Percentiles rank a stretch among this genome's conserved stretches.
Evolutionary conservation across 202 grass and related monocot species (phyloP).

Genomic region (Digitaria exilis): DNA sequence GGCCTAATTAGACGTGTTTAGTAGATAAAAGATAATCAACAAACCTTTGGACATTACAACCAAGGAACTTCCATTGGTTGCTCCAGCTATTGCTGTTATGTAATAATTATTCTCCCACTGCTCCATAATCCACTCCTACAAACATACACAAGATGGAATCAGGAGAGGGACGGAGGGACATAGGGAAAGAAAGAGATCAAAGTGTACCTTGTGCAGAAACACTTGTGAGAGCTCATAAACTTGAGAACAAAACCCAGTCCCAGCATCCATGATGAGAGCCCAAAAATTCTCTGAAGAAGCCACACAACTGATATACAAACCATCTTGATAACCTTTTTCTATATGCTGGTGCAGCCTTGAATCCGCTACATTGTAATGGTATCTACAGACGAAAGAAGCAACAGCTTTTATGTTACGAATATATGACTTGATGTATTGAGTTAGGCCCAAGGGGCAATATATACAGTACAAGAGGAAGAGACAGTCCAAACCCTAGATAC

Average conservation of each 20-base stretch:
- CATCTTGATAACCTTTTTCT: slow-evolving; percentile 88
- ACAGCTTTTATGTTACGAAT: too few relatives aligned
- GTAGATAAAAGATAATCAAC: slow-evolving; percentile 31
- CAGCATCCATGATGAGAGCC: slow-evolving; percentile 96
- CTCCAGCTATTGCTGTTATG: slow-evolving; percentile 88
- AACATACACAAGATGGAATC: slow-evolving; percentile 16
- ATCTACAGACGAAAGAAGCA: slow-evolving; percentile 50
- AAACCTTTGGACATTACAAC: slow-evolving; percentile 95
- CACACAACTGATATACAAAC: slow-evolving; percentile 83
- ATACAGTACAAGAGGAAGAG: too few relatives aligned
- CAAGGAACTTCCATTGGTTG: slow-evolving; percentile 80
- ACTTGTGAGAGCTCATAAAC: slow-evolving; percentile 78
- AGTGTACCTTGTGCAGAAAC: slow-evolving; percentile 72
- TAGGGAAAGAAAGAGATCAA: background rate
- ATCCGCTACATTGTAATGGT: slow-evolving; percentile 92
- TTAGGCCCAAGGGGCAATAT: too few relatives aligned
- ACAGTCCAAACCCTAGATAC: too few relatives aligned
- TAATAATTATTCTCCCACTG: slow-evolving; percentile 92
- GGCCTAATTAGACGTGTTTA: background rate
- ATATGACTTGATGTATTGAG: too few relatives aligned
- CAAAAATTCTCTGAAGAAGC: slow-evolving; percentile 76
- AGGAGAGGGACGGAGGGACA: background rate
- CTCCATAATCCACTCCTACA: slow-evolving; percentile 91
- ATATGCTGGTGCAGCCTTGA: slow-evolving; percentile 88
- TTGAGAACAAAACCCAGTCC: slow-evolving; percentile 74